Conservation (phyloP, 2,329 filamentous ascomycete species). For the Talaromyces atroroseus region DNA sequence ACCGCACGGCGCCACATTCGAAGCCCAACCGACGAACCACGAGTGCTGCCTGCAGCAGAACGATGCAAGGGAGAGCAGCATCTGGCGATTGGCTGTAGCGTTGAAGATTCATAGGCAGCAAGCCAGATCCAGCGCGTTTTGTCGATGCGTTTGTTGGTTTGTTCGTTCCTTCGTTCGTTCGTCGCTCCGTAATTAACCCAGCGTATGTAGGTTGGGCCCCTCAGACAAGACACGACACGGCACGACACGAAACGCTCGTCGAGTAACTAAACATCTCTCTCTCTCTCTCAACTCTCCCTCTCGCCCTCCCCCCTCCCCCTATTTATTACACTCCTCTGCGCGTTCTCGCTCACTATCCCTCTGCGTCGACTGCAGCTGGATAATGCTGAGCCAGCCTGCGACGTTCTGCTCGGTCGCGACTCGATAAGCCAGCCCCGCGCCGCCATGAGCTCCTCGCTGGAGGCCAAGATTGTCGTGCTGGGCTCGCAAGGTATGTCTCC, state of each 20-base stretch:
- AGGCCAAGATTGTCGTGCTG: slow-evolving; percentile 50
- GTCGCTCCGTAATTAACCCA: too few relatives aligned
- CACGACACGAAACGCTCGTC: too few relatives aligned
- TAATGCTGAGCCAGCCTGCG: slow-evolving; percentile 25
- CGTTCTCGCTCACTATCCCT: not conserved
- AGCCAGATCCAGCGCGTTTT: too few relatives aligned
- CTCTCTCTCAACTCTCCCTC: too few relatives aligned
- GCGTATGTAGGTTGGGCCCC: too few relatives aligned
- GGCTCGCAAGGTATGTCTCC: slow-evolving; percentile 42
- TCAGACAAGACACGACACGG: too few relatives aligned
- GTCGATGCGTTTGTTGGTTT: too few relatives aligned
- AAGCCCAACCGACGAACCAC: not conserved
- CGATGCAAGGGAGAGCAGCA: not conserved
- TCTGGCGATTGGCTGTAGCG: not conserved
- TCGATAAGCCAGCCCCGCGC: slow-evolving; percentile 7
- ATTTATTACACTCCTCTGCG: not conserved
- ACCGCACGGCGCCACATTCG: not conserved
- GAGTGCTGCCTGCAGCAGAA: not conserved
- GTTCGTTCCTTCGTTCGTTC: too few relatives aligned
- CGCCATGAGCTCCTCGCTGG: slow-evolving; percentile 44
- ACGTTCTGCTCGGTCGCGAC: slow-evolving; percentile 20
- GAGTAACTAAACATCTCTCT: too few relatives aligned
- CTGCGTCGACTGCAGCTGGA: not conserved
- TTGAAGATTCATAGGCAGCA: not conserved
- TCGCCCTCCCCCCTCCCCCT: too few relatives aligned